These are phyloP conservation scores for Chytriomyces confervae DNA, from an alignment of 192 early-diverging fungal species.

Conservation along the genomic window DNA sequence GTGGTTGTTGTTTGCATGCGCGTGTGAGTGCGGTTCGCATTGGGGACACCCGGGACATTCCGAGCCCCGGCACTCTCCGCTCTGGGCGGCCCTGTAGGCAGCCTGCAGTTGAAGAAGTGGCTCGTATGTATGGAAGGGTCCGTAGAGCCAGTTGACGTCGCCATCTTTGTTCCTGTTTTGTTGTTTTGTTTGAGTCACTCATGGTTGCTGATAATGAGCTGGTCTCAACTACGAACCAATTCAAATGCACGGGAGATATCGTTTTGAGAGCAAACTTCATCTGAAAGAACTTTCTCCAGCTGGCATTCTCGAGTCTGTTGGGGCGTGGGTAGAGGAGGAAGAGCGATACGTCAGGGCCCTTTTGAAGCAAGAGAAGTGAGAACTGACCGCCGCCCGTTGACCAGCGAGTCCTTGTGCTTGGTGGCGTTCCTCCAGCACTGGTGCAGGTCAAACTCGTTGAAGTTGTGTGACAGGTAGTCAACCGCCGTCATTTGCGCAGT, in stretches of 20 bases:
- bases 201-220: neutral
- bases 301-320: slow-evolving; percentile 45
- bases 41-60: neutral
- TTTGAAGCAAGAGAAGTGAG: slow-evolving; percentile 38
- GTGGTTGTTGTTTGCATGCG: neutral
- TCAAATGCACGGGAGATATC: slow-evolving; percentile 36
- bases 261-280: slow-evolving; percentile 43
- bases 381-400: slow-evolving; percentile 44
- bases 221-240: slow-evolving; percentile 30
- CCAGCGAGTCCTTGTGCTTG: slow-evolving; percentile 47
- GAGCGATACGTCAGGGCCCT: neutral
- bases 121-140: slow-evolving; percentile 46
- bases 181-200: slow-evolving; percentile 3
- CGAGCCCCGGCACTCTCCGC: neutral
- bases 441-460: slow-evolving; percentile 54
- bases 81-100: slow-evolving; percentile 20
- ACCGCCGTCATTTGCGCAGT: slow-evolving; percentile 32
- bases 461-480: slow-evolving; percentile 49
- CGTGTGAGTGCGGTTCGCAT: neutral
- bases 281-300: slow-evolving; percentile 48
- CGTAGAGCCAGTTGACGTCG: slow-evolving; percentile 47
- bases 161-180: slow-evolving; percentile 40
- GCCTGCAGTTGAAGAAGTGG: slow-evolving; percentile 37
- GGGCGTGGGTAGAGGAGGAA: neutral
- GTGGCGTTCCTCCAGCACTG: slow-evolving; percentile 54